These are phyloP conservation scores for Aureobasidium lini DNA, from an alignment of 2,329 filamentous ascomycete species.

Conservation along the genomic window DNA sequence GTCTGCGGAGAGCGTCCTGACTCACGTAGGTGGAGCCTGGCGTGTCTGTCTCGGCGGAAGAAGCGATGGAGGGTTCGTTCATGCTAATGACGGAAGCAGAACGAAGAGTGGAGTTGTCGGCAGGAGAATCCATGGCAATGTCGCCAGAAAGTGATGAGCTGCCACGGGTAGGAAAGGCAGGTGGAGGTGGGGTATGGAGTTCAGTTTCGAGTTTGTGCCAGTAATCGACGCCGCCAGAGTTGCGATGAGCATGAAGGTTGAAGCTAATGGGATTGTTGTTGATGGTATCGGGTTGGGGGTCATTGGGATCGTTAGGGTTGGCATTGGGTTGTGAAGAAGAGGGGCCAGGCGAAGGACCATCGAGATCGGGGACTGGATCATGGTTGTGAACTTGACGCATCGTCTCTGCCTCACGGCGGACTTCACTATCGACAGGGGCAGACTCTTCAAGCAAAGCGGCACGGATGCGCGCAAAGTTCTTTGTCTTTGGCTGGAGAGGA, in stretches of 20 bases:
- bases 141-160: conserved; percentile 51
- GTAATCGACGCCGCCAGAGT: conserved; percentile 64
- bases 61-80: neutral
- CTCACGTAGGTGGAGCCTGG: conserved; percentile 22
- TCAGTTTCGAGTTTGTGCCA: conserved; percentile 75
- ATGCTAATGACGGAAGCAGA: conserved; percentile 13
- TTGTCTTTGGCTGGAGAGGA: conserved; percentile 73
- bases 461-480: conserved; percentile 87
- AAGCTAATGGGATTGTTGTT: conserved; percentile 55
- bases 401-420: conserved; percentile 86
- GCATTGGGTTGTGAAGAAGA: conserved; percentile 57
- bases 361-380: conserved; percentile 49
- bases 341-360: conserved; percentile 31
- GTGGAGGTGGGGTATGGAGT: conserved; percentile 56
- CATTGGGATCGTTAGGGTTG: conserved; percentile 47
- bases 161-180: conserved; percentile 40
- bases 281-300: conserved; percentile 53
- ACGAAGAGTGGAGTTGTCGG: neutral
- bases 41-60: neutral
- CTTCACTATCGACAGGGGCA: conserved; percentile 79
- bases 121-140: conserved; percentile 63
- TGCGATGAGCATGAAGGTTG: conserved; percentile 64
- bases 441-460: conserved; percentile 84
- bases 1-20: conserved; percentile 20
- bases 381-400: conserved; percentile 91